A percentile compares a stretch with the other conserved stretches of the same genome.
These are phyloP conservation scores for Staphylotrichum longicolle DNA, from an alignment of 495 filamentous ascomycete genomes.

Conservation along the genomic window DNA sequence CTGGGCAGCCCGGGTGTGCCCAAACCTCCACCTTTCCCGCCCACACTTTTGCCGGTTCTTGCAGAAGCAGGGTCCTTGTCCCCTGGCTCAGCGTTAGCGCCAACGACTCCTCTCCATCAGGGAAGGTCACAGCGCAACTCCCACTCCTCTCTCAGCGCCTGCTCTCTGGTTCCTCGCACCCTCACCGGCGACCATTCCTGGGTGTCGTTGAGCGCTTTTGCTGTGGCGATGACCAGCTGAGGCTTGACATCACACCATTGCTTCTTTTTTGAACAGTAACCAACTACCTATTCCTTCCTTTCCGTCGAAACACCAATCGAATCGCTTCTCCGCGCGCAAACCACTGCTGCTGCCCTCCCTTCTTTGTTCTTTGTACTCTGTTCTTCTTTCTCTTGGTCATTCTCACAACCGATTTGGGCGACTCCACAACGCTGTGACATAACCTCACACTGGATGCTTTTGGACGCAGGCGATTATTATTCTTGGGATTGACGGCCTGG, in stretches of 20 bases:
- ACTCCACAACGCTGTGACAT: no score
- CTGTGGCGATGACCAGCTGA: conserved; percentile 7
- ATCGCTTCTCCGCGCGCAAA: conserved; percentile 6
- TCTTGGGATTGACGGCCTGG: background rate
- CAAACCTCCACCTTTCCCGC: background rate
- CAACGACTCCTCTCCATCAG: conserved; percentile 2
- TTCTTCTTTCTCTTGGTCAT: background rate
- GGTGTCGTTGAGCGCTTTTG: conserved; percentile 4
- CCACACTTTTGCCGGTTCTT: background rate
- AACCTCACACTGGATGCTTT: background rate
- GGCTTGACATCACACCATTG: background rate
- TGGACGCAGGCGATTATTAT: background rate
- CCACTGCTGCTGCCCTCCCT: conserved; percentile 1
- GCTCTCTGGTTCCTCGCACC: background rate
- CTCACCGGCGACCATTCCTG: background rate
- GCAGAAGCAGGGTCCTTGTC: background rate
- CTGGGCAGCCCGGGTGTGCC: background rate
- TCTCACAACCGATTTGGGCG: background rate
- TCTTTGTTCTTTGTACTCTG: conserved; percentile 2
- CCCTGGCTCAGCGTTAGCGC: conserved; percentile 3
- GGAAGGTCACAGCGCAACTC: background rate
- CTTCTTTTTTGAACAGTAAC: conserved; percentile 5
- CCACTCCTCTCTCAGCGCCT: background rate
- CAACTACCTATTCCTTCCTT: conserved; percentile 17
- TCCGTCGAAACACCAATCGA: background rate